Evolutionary conservation across 257 asterid species (phyloP), one percentile per base, ranked within the genome.

Genomic region (Salvia splendens): DNA sequence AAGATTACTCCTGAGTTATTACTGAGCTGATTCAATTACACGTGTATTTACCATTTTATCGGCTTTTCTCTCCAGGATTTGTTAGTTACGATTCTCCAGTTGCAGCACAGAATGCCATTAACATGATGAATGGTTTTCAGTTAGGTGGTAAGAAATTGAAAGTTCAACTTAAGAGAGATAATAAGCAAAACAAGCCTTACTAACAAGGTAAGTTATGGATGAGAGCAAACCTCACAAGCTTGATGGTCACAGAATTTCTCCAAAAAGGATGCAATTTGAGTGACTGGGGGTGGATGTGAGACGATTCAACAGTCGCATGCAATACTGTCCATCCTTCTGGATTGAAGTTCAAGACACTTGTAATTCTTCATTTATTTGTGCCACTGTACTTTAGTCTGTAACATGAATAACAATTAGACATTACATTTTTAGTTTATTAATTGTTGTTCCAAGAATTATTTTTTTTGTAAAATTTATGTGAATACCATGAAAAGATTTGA

Each of bases 91-190:
- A 89, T 67, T 87, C 97, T 43, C 87, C 97, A 47, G 74, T 77
- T 54, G 90, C 94, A 57, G 98, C 98, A 60, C 96, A 92, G 72
- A 71, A 78, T 72, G 98, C 98, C 24, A 92, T 92, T 62, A 80
- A 40, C 79, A 75, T 74, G 88, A 92, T 92, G 98, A 89, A 92
- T 57, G 98, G 98, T 59, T 85, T 69, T 77, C 96, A 85, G 64
- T 84, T 92, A 82, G 97, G 89, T 72, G 91, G 96, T 78, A 92
- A 92, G 73, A 92, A 89, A 72, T 77, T 92, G 90, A 92, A 89
- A 85, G 98, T 92, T 72, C 97, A 92, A 78, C 95, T 89, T 64
- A 92, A 92, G 79, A 81, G 93, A 77, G 98, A 87, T 56, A 79
- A 87, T 76, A 83, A 86, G 76, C 83, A 83, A 70, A 87, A 48